These are phyloP conservation scores for Fennellomyces sp. DNA, from an alignment of 371 early-diverging fungal genomes.

Conservation along the genomic window DNA sequence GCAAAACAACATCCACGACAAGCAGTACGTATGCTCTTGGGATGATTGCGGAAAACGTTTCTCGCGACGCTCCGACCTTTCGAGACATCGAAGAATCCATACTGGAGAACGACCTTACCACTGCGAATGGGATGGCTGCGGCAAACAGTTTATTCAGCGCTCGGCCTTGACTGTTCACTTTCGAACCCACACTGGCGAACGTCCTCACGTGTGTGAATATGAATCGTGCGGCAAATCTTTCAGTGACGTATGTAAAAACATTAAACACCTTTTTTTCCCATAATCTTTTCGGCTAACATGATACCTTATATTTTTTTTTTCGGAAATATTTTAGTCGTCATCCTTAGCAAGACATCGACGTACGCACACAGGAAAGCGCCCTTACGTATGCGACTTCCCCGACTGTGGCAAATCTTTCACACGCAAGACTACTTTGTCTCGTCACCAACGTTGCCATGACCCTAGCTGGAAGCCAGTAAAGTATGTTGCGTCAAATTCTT, in stretches of 20 bases:
- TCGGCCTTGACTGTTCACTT: constrained; percentile 78
- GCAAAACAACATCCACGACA: constrained; percentile 27
- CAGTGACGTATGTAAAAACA: constrained; percentile 63
- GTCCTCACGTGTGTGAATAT: constrained; percentile 72
- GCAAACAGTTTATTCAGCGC: constrained; percentile 76
- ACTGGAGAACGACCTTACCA: constrained; percentile 73
- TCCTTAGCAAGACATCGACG: constrained; percentile 43
- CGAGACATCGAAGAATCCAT: constrained; percentile 74
- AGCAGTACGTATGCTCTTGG: constrained; percentile 68
- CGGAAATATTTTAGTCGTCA: constrained; percentile 38
- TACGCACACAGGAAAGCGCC: constrained; percentile 44
- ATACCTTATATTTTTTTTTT: constrained; percentile 6
- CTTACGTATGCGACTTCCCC: constrained; percentile 38
- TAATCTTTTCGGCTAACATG: constrained; percentile 10
- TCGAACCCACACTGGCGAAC: constrained; percentile 79
- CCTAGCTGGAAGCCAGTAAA: constrained; percentile 19
- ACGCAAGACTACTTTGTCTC: constrained; percentile 66
- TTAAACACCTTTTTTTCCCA: no score
- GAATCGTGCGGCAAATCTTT: constrained; percentile 60
- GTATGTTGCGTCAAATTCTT: constrained; percentile 9
- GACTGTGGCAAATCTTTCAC: constrained; percentile 59
- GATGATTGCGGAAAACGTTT: constrained; percentile 72
- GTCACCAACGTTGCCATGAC: constrained; percentile 56
- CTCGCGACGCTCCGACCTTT: constrained; percentile 80
- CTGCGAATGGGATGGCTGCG: constrained; percentile 64